phyloP scores from a whole-genome alignment of 2,329 filamentous ascomycete genomes.

The Colletotrichum liriopes region DNA sequence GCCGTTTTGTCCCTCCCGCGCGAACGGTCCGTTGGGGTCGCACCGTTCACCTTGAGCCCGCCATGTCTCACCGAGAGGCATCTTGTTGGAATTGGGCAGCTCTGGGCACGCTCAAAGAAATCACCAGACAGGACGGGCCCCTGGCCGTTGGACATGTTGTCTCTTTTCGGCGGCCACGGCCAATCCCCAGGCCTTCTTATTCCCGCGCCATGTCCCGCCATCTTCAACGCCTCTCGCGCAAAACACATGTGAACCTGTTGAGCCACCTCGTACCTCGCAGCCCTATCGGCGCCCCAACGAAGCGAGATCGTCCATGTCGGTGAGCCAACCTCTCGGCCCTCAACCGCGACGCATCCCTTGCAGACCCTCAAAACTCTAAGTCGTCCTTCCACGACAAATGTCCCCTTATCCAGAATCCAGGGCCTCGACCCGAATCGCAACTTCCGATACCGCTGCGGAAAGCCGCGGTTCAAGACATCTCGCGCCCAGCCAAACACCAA shows the following conservation, averaged over 20 bases:
- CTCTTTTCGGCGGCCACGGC: slow-evolving; percentile 8
- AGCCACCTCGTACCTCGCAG: slow-evolving; percentile 20
- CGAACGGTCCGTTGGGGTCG: slow-evolving; percentile 18
- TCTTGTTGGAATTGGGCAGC: slow-evolving; percentile 29
- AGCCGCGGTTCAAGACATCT: slow-evolving; percentile 31
- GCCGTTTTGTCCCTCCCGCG: not conserved
- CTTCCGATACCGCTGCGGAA: slow-evolving; percentile 30
- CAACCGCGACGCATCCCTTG: slow-evolving; percentile 17
- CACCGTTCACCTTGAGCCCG: slow-evolving; percentile 9
- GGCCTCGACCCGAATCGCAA: not conserved
- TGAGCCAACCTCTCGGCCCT: slow-evolving; percentile 26
- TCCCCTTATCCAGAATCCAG: too few relatives aligned
- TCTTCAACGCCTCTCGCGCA: slow-evolving; percentile 23
- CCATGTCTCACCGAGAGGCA: slow-evolving; percentile 32
- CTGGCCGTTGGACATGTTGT: slow-evolving; percentile 15
- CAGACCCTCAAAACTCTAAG: slow-evolving; percentile 13
- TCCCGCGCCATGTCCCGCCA: slow-evolving; percentile 9
- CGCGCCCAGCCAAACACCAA: not conserved
- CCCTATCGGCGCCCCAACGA: slow-evolving; percentile 37
- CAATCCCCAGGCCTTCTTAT: not conserved
- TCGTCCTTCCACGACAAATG: not conserved
- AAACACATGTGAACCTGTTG: slow-evolving; percentile 34
- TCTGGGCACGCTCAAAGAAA: too few relatives aligned
- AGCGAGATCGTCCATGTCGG: slow-evolving; percentile 29
- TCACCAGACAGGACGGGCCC: not conserved